Base-by-base conservation (phyloP, 2,329 filamentous ascomycete species). In the Fusarium piperis region DNA sequence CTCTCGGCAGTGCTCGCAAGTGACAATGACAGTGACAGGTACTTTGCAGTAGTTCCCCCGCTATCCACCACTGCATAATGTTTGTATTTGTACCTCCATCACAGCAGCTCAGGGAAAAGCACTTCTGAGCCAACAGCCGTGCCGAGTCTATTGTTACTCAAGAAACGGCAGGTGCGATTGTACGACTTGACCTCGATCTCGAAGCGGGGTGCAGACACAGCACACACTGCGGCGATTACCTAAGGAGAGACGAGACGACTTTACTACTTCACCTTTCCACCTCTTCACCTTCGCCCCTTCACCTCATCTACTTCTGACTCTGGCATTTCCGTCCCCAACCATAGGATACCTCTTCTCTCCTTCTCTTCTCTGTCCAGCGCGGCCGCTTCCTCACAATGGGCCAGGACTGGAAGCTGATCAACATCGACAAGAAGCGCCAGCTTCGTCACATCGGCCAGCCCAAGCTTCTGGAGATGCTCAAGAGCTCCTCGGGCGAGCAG, bases 401-500 rank as follows among this genome's bases (percentile, higher is more conserved):
- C 11, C 58, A 67, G n/a, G 35, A 44, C 35, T 65, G 65, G 65
- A 61, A 58, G 26, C 15, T 65, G 15, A 33, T 61, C 51, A 67
- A 67, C 36, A 15, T 67, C 33, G 62, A 67, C 41, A 33, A 58
- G 52, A 35, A 46, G n/a, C n/a, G 58, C 11, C 9, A 26, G 20
- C 30, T 65, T 13, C 23, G 26, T 30, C 26, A 65, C 9, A 20
- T 35, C 12, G 41, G 57, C 23, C 32, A 23, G 12, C 33, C 48
- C 12, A 44, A 52, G 33, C 30, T 58, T 4, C 11, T 15, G 13
- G 36, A 64, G 9, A 44, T 64, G 1, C 12, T 46, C 33, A 33
- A 35, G 12, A 52, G 35, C 36, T 16, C 26, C 2, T 56, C 46
- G 13, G 63, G 36, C 4, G 52, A 58, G 16, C 61, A 64, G 10